Conservation (phyloP, 352 stramenopile species). For the Phytophthora crassamura region DNA sequence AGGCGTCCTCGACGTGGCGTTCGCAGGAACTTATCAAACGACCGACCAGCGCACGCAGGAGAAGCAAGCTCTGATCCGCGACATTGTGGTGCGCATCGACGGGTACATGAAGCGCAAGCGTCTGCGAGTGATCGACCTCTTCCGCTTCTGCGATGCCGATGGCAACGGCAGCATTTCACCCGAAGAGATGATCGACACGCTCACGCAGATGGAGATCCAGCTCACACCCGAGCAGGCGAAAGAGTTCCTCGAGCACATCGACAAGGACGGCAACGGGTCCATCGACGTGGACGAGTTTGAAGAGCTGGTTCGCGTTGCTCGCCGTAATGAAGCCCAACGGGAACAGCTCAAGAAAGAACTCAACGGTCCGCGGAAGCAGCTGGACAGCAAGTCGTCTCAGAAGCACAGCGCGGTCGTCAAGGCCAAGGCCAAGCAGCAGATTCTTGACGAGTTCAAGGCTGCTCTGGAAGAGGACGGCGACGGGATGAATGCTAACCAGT, state of each 20-base stretch:
- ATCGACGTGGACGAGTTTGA: conserved; percentile 91
- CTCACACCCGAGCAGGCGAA: conserved; percentile 66
- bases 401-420: conserved; percentile 45
- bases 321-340: conserved; percentile 72
- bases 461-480: conserved; percentile 45
- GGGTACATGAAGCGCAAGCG: conserved; percentile 87
- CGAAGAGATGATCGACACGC: conserved; percentile 83
- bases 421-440: conserved; percentile 58
- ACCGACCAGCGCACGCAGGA: conserved; percentile 72
- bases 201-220: conserved; percentile 88
- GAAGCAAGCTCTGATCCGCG: conserved; percentile 72
- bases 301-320: conserved; percentile 75
- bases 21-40: conserved; percentile 66
- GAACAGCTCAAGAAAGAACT: conserved; percentile 79
- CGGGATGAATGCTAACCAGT: conserved; percentile 46
- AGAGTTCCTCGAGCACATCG: conserved; percentile 80
- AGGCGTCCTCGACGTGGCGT: conserved; percentile 43
- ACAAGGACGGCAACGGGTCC: conserved; percentile 84
- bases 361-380: conserved; percentile 45
- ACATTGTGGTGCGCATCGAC: conserved; percentile 84
- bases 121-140: conserved; percentile 84
- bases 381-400: conserved; percentile 43
- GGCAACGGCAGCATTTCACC: conserved; percentile 81
- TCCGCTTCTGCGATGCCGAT: conserved; percentile 86
- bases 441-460: conserved; percentile 71